Conservation (phyloP, 2,329 filamentous ascomycete genomes). For the Penicillium sumatraense region DNA sequence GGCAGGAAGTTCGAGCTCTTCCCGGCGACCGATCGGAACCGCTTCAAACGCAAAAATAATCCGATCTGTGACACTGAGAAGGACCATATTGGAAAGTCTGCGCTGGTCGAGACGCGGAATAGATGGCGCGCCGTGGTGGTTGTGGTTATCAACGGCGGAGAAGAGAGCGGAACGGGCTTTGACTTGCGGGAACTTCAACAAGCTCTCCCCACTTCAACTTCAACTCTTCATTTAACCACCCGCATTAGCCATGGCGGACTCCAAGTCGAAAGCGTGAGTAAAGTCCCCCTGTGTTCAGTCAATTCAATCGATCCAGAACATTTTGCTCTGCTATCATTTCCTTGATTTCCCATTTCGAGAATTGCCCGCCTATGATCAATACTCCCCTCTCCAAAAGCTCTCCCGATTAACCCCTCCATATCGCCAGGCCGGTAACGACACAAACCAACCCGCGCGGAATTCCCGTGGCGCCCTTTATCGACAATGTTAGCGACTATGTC, state of each 20-base stretch:
- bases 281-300: too few relatives aligned
- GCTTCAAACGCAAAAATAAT: conserved; percentile 46
- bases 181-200: too few relatives aligned
- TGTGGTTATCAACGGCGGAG: conserved; percentile 13
- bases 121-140: neutral
- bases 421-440: conserved; percentile 28
- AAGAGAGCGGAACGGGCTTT: conserved; percentile 22
- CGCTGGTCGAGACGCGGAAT: neutral
- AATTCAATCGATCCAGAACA: neutral
- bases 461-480: conserved; percentile 52
- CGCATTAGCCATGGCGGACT: conserved; percentile 37
- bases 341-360: neutral
- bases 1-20: conserved; percentile 40
- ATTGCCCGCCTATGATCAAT: conserved; percentile 2
- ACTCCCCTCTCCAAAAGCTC: conserved; percentile 7
- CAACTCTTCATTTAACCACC: conserved; percentile 17
- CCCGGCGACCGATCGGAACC: conserved; percentile 35
- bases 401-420: conserved; percentile 25
- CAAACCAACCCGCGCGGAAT: conserved; percentile 52
- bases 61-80: conserved; percentile 43
- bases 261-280: conserved; percentile 33
- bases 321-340: neutral
- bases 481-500: conserved; percentile 53
- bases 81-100: conserved; percentile 43
- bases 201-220: conserved; percentile 28